Evolutionary conservation across 2,329 filamentous ascomycete genomes (phyloP), one percentile per base, ranked within the genome.

Genomic region (Aspergillus floridensis): DNA sequence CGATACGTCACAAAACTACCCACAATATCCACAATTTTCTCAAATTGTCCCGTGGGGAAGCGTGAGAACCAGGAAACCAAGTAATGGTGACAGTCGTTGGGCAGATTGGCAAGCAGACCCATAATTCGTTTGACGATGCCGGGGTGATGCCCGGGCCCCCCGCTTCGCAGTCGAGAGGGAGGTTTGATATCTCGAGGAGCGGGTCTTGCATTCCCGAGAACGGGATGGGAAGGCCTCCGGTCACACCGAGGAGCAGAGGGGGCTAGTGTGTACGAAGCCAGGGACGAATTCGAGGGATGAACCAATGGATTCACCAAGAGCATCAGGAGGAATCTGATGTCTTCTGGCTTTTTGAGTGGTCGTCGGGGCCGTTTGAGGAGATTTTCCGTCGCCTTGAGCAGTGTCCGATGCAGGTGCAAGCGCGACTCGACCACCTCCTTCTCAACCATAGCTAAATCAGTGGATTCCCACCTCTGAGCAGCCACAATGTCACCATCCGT

Each of bases 71-170:
- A 96, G 6, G 84, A 83, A 10, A 92, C 86, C 26, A 96, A 76
- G 66, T 89, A 86, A 56, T 88, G 87, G 67, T 96, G 92, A 65
- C 90, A 93, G 59, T 88, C 84, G 59, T 86, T 84, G 0, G 91
- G 83, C 12, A 90, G 80, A 72, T 96, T 91, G 1, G 91, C 89
- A 24, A 96, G 71, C 10, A 96, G 78, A 0, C 93, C 93, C 26
- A 96, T 74, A 44, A 96, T 87, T 41, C 93, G 86, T 74, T 96
- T 96, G 67, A 96, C 85, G 56, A 96, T 89, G 4, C 89, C 89
- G 2, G 90, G 92, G 74, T 96, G 90, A 60, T 90, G 86, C 1
- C 88, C 88, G 26, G 84, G 81, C 19, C 76, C 76, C 19, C 74
- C 71, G 48, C 68, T 69, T 19, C 71, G 71, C 60, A 48, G 55